Conservation (phyloP, 2,329 filamentous ascomycete species). For the Xylaria sp. region DNA sequence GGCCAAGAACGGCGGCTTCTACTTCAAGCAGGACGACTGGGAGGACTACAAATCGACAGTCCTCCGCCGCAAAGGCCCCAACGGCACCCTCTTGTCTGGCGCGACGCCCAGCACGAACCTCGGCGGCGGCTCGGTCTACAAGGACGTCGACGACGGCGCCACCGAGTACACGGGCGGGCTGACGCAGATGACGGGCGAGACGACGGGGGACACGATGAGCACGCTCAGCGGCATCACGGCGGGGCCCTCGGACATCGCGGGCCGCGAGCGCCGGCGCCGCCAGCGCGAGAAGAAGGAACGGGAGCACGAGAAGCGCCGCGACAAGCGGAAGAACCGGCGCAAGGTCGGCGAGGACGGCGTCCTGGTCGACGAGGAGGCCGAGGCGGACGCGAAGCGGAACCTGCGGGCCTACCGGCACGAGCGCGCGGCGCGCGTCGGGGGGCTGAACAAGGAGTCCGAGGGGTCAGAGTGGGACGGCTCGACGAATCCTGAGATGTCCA, state of each 20-base stretch:
- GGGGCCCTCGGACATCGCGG: conserved; percentile 65
- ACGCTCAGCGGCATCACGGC: conserved; percentile 68
- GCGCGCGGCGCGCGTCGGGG: conserved; percentile 85
- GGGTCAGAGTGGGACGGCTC: conserved; percentile 82
- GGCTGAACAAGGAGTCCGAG: conserved; percentile 85
- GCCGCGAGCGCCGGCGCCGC: conserved; percentile 66
- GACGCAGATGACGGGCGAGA: conserved; percentile 53
- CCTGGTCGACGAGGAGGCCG: conserved; percentile 72
- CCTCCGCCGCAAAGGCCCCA: conserved; percentile 85
- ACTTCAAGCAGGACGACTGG: conserved; percentile 89
- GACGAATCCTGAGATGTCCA: conserved; percentile 73
- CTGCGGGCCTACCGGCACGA: conserved; percentile 88
- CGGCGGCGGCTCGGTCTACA: conserved; percentile 88
- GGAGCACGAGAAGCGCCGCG: conserved; percentile 57
- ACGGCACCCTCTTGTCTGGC: conserved; percentile 85
- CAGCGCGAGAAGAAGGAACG: conserved; percentile 65
- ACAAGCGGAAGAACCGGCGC: conserved; percentile 51
- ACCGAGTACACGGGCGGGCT: conserved; percentile 55
- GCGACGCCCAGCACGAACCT: conserved; percentile 85
- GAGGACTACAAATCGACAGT: conserved; percentile 98
- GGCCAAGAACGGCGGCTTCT: conserved; percentile 95
- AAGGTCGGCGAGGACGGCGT: conserved; percentile 69
- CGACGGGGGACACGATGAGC: conserved; percentile 58
- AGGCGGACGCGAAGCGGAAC: conserved; percentile 72
- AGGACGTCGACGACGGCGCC: conserved; percentile 68